Base-by-base conservation (phyloP, 768 basidiomycete genomes). In the Artomyces pyxidatus region DNA sequence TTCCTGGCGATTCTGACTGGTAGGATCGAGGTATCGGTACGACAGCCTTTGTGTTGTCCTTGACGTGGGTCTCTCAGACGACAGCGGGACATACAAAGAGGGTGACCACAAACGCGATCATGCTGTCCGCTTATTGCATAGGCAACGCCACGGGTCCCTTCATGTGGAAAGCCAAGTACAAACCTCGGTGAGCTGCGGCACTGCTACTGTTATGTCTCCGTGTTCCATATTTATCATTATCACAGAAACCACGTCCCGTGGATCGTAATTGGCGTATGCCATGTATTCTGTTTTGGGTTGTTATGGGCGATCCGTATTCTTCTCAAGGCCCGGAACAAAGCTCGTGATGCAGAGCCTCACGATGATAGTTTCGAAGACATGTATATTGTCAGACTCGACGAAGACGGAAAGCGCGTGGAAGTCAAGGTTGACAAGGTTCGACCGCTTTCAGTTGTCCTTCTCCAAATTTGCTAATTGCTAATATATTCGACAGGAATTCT, bases 51-150 rank as follows among this genome's bases (percentile, higher is more conserved):
- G 73, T 78, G 10, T 72, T 89, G 47, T 74, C 81, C 61, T 68
- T 89, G 17, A 81, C 79, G 25, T 88, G 86, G 86, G 73, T 81
- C 26, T 72, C 73, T 16, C 74, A 76, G 17, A 68, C 81, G 37
- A 77, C 77, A 21, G 74, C 84, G 5, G 84, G 84, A 26, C 85
- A 88, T 61, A 88, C 86, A 2, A 86, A 86, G 65, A 79, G 85
- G 76, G 58, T 81, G 1, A 88, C 86, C 3, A 78, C 78, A 12
- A 90, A 88, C 59, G 87, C 84, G n/a, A 75, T 88, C 52, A 71
- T 88, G 37, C 73, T 90, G 37, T 71, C 77, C 49, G 80, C 76
- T 1, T 92, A 89, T 62, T 83, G 80, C 17, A 69, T 87, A 22
- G 88, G 85, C 47, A 89, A 89, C 60, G 77, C 85, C 16, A 81